These are phyloP conservation scores for Clausena lansium DNA, from an alignment of 345 rosid genomes.

Conservation along the genomic window DNA sequence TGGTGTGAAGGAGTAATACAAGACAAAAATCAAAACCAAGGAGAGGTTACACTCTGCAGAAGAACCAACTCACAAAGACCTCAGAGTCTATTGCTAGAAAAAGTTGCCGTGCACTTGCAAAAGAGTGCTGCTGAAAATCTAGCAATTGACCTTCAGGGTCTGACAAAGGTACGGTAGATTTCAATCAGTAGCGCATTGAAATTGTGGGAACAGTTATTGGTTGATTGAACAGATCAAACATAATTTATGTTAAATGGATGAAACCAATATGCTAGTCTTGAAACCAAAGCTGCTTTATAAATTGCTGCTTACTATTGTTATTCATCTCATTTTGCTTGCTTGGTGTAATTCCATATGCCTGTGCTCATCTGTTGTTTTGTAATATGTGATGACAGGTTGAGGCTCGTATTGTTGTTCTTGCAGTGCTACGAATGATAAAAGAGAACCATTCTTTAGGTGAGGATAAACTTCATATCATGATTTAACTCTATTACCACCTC, in stretches of 20 bases:
- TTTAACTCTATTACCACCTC: not conserved
- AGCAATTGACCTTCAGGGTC: slow-evolving; percentile 75
- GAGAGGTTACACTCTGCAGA: slow-evolving; percentile 30
- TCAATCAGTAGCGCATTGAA: not conserved
- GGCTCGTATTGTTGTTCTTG: slow-evolving; percentile 87
- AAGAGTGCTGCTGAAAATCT: slow-evolving; percentile 49
- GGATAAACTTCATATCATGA: slow-evolving; percentile 3
- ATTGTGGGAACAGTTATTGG: not conserved
- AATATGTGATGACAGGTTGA: slow-evolving; percentile 61
- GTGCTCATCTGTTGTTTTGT: slow-evolving; percentile 9
- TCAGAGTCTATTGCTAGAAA: slow-evolving; percentile 69
- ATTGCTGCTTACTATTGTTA: slow-evolving; percentile 7
- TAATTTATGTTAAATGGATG: not conserved
- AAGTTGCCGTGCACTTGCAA: slow-evolving; percentile 71
- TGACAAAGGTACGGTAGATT: slow-evolving; percentile 55
- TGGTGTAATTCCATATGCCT: not conserved
- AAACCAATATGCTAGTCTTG: slow-evolving; percentile 2
- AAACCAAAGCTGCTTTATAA: not conserved
- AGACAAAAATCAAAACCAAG: slow-evolving; percentile 37
- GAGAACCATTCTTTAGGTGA: slow-evolving; percentile 66
- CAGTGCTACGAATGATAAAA: slow-evolving; percentile 85
- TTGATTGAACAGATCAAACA: not conserved
- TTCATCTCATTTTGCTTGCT: slow-evolving; percentile 7
- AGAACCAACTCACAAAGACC: slow-evolving; percentile 44
- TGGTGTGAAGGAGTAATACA: slow-evolving; percentile 96